phyloP scores from a whole-genome alignment of 768 basidiomycete species.

The Lactarius evosmus region DNA sequence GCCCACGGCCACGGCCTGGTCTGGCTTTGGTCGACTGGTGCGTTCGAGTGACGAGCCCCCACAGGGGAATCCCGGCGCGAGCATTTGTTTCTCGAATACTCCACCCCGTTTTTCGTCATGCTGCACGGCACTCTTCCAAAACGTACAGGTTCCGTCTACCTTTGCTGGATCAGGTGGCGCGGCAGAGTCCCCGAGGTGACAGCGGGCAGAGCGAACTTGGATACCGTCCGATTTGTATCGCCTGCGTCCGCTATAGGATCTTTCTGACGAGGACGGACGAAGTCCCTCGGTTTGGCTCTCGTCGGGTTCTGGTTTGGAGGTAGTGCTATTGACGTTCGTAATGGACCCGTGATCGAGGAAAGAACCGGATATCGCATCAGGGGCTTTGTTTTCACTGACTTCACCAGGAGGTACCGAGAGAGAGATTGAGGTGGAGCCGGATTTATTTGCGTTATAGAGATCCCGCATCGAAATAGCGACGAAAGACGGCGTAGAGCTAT shows the following conservation, averaged over 20 bases:
- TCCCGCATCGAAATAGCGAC: conserved; percentile 9
- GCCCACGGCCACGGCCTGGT: not conserved
- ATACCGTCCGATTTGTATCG: conserved; percentile 20
- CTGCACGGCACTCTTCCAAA: not conserved
- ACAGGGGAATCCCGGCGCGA: not conserved
- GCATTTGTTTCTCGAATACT: not conserved
- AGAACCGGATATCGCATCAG: not conserved
- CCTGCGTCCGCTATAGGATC: not conserved
- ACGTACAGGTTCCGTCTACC: conserved; percentile 3
- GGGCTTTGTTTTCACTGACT: not conserved
- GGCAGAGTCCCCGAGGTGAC: conserved; percentile 6
- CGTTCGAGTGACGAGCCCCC: not conserved
- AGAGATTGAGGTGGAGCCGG: too few relatives aligned
- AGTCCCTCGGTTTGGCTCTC: not conserved
- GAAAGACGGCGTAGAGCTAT: not conserved
- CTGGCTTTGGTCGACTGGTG: not conserved
- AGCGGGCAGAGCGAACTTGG: not conserved
- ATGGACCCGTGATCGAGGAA: not conserved
- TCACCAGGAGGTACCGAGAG: not conserved
- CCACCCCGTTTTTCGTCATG: not conserved
- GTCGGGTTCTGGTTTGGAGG: not conserved
- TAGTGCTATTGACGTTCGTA: too few relatives aligned
- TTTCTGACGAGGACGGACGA: not conserved
- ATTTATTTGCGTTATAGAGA: not conserved
- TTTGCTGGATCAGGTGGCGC: not conserved